Percentiles rank a stretch among this genome's conserved stretches.
Evolutionary conservation across 1,284 basidiomycete species (phyloP).

Genomic region (Baeospora myosura): DNA sequence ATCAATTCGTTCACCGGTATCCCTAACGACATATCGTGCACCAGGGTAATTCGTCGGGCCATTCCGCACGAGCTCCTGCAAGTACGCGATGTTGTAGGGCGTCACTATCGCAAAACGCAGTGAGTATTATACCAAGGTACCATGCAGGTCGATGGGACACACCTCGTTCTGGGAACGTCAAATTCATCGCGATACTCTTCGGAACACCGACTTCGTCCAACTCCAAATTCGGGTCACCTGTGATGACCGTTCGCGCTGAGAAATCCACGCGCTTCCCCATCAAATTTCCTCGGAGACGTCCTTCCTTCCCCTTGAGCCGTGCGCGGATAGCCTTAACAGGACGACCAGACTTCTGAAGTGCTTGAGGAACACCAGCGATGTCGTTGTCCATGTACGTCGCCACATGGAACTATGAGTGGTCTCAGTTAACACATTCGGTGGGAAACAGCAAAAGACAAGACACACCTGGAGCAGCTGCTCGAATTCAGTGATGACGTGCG

Average conservation of each 20-base stretch:
- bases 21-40: conserved; percentile 94
- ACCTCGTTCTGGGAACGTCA: conserved; percentile 97
- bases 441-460: conserved; percentile 4
- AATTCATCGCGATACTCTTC: conserved; percentile 93
- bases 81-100: conserved; percentile 92
- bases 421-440: conserved; percentile 8
- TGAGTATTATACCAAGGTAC: background rate
- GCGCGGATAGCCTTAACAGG: conserved; percentile 99
- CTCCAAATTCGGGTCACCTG: conserved; percentile 96
- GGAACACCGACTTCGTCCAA: conserved; percentile 98
- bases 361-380: conserved; percentile 96
- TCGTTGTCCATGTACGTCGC: conserved; percentile 99
- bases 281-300: conserved; percentile 93
- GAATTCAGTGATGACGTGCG: conserved; percentile 93
- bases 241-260: conserved; percentile 98
- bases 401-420: conserved; percentile 74
- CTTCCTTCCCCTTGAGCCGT: conserved; percentile 97
- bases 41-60: conserved; percentile 95
- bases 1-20: conserved; percentile 97
- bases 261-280: conserved; percentile 99
- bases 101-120: conserved; percentile 56
- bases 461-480: conserved; percentile 88
- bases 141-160: too few relatives aligned
- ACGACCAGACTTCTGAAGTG: conserved; percentile 94
- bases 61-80: conserved; percentile 95